Conservation (phyloP, 495 filamentous ascomycete genomes). For the Aspergillus saccharolyticus region DNA sequence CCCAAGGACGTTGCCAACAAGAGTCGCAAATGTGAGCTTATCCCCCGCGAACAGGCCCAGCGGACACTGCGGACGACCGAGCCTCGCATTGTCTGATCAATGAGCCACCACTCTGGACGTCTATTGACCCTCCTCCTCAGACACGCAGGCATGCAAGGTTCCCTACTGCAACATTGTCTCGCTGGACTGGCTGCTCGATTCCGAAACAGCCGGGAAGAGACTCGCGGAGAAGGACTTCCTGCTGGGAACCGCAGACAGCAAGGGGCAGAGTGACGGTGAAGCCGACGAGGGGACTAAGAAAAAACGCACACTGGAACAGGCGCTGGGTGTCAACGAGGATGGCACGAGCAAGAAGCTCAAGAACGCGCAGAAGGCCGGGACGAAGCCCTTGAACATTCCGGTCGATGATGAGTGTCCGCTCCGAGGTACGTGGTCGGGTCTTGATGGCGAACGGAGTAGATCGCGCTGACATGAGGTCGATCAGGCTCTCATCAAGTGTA, state of each 20-base stretch:
- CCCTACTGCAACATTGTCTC: slow-evolving; percentile 52
- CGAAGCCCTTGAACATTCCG: slow-evolving; percentile 38
- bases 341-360: slow-evolving; percentile 32
- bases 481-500: slow-evolving; percentile 45
- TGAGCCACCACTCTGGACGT: too few relatives aligned
- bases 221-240: slow-evolving; percentile 39
- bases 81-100: neutral
- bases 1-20: slow-evolving; percentile 49
- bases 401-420: slow-evolving; percentile 45
- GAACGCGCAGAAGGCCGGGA: slow-evolving; percentile 39
- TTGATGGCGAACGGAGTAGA: neutral
- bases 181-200: slow-evolving; percentile 58
- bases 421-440: slow-evolving; percentile 25
- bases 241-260: slow-evolving; percentile 10
- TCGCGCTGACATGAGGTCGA: neutral
- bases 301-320: slow-evolving; percentile 20
- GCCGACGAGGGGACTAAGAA: slow-evolving; percentile 22
- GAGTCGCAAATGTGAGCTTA: slow-evolving; percentile 32
- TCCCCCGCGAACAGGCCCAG: neutral
- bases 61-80: too few relatives aligned
- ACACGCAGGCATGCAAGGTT: slow-evolving; percentile 43
- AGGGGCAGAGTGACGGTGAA: slow-evolving; percentile 14
- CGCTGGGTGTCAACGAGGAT: slow-evolving; percentile 3
- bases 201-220: slow-evolving; percentile 36
- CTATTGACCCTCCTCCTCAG: slow-evolving; percentile 24